Percentiles rank a stretch among this genome's conserved stretches.
These are phyloP conservation scores for Begonia peltatifolia DNA, from an alignment of 306 rosid genomes.

Conservation along the genomic window DNA sequence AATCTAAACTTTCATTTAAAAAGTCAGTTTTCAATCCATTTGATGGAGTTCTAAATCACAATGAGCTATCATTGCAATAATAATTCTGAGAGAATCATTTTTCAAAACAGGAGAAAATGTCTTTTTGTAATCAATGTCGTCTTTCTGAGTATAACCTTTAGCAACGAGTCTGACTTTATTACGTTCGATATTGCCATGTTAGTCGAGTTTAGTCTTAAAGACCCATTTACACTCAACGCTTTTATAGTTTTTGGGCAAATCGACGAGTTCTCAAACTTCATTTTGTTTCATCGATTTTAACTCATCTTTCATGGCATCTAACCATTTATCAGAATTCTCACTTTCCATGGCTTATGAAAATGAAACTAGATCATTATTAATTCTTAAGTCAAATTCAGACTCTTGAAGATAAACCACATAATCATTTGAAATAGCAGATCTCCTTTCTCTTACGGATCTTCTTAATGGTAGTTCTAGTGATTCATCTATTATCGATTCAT, in stretches of 20 bases:
- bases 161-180: neutral
- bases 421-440: neutral
- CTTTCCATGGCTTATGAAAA: too few relatives aligned
- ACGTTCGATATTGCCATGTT: neutral
- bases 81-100: neutral
- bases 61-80: neutral
- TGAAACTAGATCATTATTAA: too few relatives aligned
- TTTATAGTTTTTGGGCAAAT: neutral
- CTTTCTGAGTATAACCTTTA: neutral
- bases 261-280: neutral
- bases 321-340: neutral
- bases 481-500: neutral
- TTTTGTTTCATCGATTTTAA: neutral
- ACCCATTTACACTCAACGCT: neutral
- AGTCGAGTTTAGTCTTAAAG: neutral
- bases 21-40: neutral
- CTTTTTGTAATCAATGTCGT: neutral
- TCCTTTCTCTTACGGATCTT: too few relatives aligned
- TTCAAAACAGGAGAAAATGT: neutral
- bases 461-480: neutral
- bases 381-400: too few relatives aligned
- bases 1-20: neutral
- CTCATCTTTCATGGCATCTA: conserved; percentile 1
- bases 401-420: neutral
- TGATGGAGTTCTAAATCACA: neutral